Conservation (phyloP, 2,329 filamentous ascomycete species). For the Colletotrichum gloeosporioides region DNA sequence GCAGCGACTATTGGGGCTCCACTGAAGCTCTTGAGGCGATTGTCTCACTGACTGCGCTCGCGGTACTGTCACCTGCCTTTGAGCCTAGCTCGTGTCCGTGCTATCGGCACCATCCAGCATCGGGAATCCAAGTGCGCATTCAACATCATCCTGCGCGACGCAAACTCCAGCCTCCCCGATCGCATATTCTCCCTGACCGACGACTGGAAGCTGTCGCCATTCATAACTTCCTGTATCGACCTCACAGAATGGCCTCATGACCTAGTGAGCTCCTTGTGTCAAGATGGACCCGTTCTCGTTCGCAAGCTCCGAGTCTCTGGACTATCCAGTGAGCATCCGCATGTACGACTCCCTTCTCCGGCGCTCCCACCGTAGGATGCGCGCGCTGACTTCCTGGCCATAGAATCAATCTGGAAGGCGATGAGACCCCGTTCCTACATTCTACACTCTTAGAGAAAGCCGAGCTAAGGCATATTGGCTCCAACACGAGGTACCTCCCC, state of each 20-base stretch:
- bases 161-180: neutral
- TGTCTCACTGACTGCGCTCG: neutral
- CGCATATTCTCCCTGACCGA: neutral
- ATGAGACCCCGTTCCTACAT: constrained; percentile 43
- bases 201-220: neutral
- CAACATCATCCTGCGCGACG: neutral
- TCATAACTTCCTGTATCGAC: neutral
- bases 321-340: constrained; percentile 73
- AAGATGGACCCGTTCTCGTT: constrained; percentile 95
- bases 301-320: constrained; percentile 84
- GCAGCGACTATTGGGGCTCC: neutral
- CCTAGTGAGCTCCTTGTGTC: constrained; percentile 15
- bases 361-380: neutral
- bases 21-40: neutral
- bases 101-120: neutral
- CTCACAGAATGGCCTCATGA: constrained; percentile 8
- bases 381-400: neutral
- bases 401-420: constrained; percentile 55
- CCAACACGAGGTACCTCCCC: constrained; percentile 70
- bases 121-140: neutral
- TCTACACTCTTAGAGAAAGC: constrained; percentile 81
- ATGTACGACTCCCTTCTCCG: constrained; percentile 50
- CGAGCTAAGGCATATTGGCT: constrained; percentile 85
- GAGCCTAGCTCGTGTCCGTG: neutral
- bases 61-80: constrained; percentile 1